Base-by-base conservation (phyloP, 192 early-diverging fungal genomes). In the Linnemannia exigua region DNA sequence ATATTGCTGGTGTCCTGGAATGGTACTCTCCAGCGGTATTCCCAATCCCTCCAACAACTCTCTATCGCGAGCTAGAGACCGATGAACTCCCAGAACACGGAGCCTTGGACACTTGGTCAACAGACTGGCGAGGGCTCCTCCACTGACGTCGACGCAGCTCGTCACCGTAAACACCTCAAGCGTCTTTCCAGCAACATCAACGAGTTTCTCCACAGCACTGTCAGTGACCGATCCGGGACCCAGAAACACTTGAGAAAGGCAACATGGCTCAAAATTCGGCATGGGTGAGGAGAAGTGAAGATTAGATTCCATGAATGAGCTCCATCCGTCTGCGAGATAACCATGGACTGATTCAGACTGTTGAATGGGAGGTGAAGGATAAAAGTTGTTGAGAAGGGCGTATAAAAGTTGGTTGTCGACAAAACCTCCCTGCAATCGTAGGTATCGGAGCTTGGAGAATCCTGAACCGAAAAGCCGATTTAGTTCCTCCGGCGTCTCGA, bases 191-290 rank as follows among this genome's bases (percentile, higher is more conserved):
- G 84, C 77, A 5, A 75, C 84, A 28, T 54, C 74, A 48, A 86
- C 74, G 14, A 86, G 51, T 33, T 80, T 86, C 35, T 80, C 84
- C 1, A 86, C 44, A 1, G 75, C 84, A 12, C 78, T 86, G 44
- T 86, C 77, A 35, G 84, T 86, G 46, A 86, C 50, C 19, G 84
- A 86, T n/a, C 84, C 84, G 41, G 84, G 84, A 31, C 84, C 84
- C 20, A 86, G 41, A 68, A 86, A 86, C 17, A 86, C 84, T 22
- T 86, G 84, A n/a, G 84, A 80, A 0, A 86, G 75, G 14, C 75
- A 75, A 63, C 84, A 86, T 4, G 74, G 77, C 20, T 58, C 15
- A 28, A 38, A 4, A 33, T 17, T 28, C 5, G 38, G 20, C 19
- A 25, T 25, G 3, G 14, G 58, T 3, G 12, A 3, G 1, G 58